phyloP scores from a whole-genome alignment of 2,329 filamentous ascomycete genomes.

The Aureobasidium leucospermi region DNA sequence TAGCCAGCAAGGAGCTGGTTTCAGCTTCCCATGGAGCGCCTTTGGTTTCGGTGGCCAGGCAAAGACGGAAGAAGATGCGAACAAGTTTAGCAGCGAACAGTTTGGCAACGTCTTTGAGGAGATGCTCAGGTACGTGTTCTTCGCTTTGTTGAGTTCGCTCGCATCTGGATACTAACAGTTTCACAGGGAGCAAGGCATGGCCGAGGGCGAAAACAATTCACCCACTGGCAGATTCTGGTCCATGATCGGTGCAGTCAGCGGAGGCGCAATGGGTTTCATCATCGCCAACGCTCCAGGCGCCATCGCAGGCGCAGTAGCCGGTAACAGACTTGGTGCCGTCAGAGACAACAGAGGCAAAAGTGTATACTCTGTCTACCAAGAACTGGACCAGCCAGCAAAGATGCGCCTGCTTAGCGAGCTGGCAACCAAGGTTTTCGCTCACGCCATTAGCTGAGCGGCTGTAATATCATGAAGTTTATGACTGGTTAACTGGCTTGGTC shows the following conservation, averaged over 20 bases:
- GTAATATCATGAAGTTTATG: constrained; percentile 14
- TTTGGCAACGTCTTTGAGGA: constrained; percentile 63
- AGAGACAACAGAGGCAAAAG: constrained; percentile 89
- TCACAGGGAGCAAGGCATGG: constrained; percentile 52
- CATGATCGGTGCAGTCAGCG: constrained; percentile 75
- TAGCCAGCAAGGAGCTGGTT: constrained; percentile 20
- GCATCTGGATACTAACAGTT: background rate
- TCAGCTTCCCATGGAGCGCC: constrained; percentile 60
- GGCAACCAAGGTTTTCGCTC: constrained; percentile 78
- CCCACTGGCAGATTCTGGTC: constrained; percentile 77
- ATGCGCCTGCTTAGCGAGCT: constrained; percentile 74
- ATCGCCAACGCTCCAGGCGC: constrained; percentile 85
- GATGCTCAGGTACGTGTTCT: constrained; percentile 33
- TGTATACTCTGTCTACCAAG: constrained; percentile 85
- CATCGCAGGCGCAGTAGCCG: constrained; percentile 83
- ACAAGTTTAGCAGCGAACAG: constrained; percentile 61
- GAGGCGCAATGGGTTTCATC: constrained; percentile 89
- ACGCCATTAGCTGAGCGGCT: constrained; percentile 51
- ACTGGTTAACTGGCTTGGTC: background rate
- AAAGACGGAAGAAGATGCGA: constrained; percentile 36
- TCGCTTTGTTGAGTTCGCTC: background rate
- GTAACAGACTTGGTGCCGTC: constrained; percentile 83
- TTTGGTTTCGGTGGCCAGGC: constrained; percentile 52
- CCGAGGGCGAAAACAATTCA: constrained; percentile 54
- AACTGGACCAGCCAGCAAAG: constrained; percentile 76